Evolutionary conservation across 1,284 basidiomycete genomes (phyloP), one percentile per base, ranked within the genome.

Genomic region (Leucocoprinus gongylophorus): DNA sequence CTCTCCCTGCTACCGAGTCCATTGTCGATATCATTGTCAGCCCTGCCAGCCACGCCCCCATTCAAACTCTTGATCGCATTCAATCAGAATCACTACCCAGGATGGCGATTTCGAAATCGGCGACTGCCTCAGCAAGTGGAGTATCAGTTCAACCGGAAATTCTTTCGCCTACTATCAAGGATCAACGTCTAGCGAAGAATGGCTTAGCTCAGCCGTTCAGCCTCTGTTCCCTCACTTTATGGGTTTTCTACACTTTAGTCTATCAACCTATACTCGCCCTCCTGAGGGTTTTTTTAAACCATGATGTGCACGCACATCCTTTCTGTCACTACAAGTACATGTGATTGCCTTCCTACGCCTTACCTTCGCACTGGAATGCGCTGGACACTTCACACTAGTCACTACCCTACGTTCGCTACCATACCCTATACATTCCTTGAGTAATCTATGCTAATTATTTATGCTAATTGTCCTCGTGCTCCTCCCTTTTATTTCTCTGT

Each of bases 251-350:
- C 29, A 37, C 41, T 20, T 23, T 53, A 7, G 48, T 53, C 51
- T 48, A 48, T 32, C 41, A 48, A 21, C 51, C 51, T 44, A 23
- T 46, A 8, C 18, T 48, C 21, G 44, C 26, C 5, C 46, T 53
- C 46, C 32, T 53, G 38, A 30, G 41, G 30, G 2, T 45, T 44
- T 53, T 53, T 33, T 8, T 44, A 20, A 23, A 48, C 28, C 33
- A 45, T 30, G 46, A 53, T 45, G 35, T 53, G 41, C 51, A 53
- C 48, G 10, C 46, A 26, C 51, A 44, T 40, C 51, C 51, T 13
- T 45, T 48, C 46, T 48, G 50, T 47, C 46, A 53, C 21, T 53
- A 48, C 37, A 41, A 45, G 41, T 53, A 53, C 37, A 40, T 52
- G 50, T 52, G 40, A 52, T 13, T 18, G 15, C 35, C 26, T 21